Evolutionary conservation across 371 early-diverging fungal genomes (phyloP), one percentile per base, ranked within the genome.

Genomic region (Phascolomyces articulosus): DNA sequence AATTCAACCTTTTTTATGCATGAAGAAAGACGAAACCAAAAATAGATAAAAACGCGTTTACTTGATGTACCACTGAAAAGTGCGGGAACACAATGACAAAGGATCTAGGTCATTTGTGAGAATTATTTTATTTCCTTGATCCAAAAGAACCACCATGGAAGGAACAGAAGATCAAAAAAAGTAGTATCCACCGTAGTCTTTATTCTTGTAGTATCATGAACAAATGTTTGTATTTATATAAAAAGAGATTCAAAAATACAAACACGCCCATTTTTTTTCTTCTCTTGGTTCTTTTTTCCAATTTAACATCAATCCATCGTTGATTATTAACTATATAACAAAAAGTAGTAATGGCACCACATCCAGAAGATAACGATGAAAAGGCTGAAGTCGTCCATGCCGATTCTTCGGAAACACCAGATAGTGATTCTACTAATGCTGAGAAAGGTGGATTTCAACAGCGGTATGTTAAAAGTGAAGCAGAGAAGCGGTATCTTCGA

Each of bases 401-500:
- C 24, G 51, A 51, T 24, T 7, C 51, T 1, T 8, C 16, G 16
- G n/a, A 44, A 44, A 44, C 6, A n/a, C 51, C 21, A 10, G 23
- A 51, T n/a, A 51, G 1, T n/a, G 26, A 6, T 51, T 47, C 47
- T 13, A 51, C 23, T 51, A 15, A 20, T 24, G 23, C 51, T 6
- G 51, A 51, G 24, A 20, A 51, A 51, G 51, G 51, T 8, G 47
- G 8, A 20, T 51, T 51, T 24, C 51, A 51, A 23, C 4, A 20
- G 8, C 8, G 24, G 0, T 24, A 51, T 51, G 51, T 24, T 15
- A 20, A 51, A 51, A 24, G 24, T 24, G 24, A 47, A 44, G 74
- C 70, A 66, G 78, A 78, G 40, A 70, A 66, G 34, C 53, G 38
- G 10, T 60, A 72, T n/a, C 34, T 74, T 13, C 62, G 70, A 57